Percentiles rank a stretch among this genome's conserved stretches.
phyloP scores from a whole-genome alignment of 768 basidiomycete species.

The Pisolithus orientalis region DNA sequence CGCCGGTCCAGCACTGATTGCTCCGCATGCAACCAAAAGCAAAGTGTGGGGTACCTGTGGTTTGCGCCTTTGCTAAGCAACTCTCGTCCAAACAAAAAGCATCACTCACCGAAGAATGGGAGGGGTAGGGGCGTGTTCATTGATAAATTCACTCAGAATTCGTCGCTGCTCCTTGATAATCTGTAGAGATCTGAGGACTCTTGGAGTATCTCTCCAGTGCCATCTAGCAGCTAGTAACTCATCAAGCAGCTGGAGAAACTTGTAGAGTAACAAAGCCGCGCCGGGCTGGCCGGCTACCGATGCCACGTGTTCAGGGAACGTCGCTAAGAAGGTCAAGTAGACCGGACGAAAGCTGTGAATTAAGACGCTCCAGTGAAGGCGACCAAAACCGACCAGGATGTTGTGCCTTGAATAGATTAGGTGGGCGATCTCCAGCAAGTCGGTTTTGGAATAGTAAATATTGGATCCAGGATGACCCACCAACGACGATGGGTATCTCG shows the following conservation, averaged over 20 bases:
- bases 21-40: slow-evolving; percentile 88
- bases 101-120: slow-evolving; percentile 45
- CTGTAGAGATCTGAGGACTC: slow-evolving; percentile 73
- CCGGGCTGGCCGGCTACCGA: slow-evolving; percentile 50
- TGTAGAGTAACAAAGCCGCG: slow-evolving; percentile 59
- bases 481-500: slow-evolving; percentile 83
- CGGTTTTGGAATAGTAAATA: slow-evolving; percentile 88
- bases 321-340: slow-evolving; percentile 44
- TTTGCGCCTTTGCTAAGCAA: not conserved
- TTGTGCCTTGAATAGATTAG: not conserved
- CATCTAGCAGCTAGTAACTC: slow-evolving; percentile 70
- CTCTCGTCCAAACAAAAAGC: not conserved
- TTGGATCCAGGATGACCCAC: slow-evolving; percentile 96
- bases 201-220: slow-evolving; percentile 95
- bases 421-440: slow-evolving; percentile 32
- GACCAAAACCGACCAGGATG: slow-evolving; percentile 18
- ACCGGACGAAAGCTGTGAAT: slow-evolving; percentile 41
- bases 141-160: slow-evolving; percentile 60
- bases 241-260: slow-evolving; percentile 66
- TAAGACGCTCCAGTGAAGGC: slow-evolving; percentile 31
- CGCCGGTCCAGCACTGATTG: slow-evolving; percentile 55
- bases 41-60: slow-evolving; percentile 72
- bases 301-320: slow-evolving; percentile 54
- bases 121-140: slow-evolving; percentile 46
- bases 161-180: slow-evolving; percentile 69